phyloP scores from a whole-genome alignment of 805 yeast species.

The Starmerella apis region DNA sequence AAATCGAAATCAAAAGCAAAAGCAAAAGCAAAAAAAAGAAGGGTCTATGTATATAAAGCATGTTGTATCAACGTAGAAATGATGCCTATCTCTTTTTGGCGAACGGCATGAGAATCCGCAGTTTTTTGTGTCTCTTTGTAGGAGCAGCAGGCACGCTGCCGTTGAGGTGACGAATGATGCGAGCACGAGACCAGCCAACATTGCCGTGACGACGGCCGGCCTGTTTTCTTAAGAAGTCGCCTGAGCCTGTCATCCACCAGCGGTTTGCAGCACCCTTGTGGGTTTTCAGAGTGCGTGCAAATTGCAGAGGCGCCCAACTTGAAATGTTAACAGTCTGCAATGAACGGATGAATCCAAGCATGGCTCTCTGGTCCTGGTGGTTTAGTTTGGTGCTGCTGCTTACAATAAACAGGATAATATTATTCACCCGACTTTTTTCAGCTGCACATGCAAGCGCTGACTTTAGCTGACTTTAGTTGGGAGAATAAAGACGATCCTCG shows the following conservation, averaged over 20 bases:
- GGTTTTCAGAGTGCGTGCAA: slow-evolving; percentile 40
- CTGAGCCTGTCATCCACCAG: slow-evolving; percentile 58
- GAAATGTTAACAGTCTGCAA: not conserved
- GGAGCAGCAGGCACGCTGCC: slow-evolving; percentile 46
- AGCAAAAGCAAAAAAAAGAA: no score
- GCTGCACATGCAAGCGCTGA: no score
- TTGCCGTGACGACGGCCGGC: slow-evolving; percentile 91
- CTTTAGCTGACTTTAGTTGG: slow-evolving; percentile 1
- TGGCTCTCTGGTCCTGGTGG: no score
- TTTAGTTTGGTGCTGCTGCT: not conserved
- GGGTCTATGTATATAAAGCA: not conserved
- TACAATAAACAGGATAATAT: no score
- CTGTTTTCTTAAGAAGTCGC: slow-evolving; percentile 57
- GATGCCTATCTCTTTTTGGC: slow-evolving; percentile 9
- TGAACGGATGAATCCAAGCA: not conserved
- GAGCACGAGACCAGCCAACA: slow-evolving; percentile 67
- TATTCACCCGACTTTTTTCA: not conserved
- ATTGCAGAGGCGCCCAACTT: not conserved
- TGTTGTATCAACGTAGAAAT: not conserved
- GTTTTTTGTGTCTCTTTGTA: slow-evolving; percentile 28
- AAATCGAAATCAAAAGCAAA: no score
- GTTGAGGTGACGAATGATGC: slow-evolving; percentile 44
- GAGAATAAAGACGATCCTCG: no score
- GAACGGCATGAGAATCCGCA: slow-evolving; percentile 23
- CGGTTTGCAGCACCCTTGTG: slow-evolving; percentile 82